Percentiles rank a stretch among this genome's conserved stretches.
These are phyloP conservation scores for Zopfochytrium polystomum DNA, from an alignment of 371 early-diverging fungal genomes.

Conservation along the genomic window DNA sequence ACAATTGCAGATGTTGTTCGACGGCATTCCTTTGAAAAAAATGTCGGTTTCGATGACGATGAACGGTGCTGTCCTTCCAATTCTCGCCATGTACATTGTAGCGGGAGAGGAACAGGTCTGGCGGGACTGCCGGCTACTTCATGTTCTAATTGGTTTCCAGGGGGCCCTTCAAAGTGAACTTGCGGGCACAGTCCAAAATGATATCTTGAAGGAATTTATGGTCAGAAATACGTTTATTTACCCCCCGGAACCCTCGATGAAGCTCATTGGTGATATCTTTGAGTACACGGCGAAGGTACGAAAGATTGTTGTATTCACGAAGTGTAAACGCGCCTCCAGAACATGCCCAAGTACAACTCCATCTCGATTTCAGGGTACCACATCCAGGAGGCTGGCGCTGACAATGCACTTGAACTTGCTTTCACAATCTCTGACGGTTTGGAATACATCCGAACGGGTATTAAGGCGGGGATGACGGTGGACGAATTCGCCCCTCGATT, in stretches of 20 bases:
- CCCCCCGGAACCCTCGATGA: slow-evolving; percentile 81
- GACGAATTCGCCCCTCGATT: slow-evolving; percentile 84
- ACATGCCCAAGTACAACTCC: slow-evolving; percentile 88
- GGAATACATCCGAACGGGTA: slow-evolving; percentile 55
- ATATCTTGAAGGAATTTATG: slow-evolving; percentile 89
- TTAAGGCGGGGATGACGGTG: slow-evolving; percentile 77
- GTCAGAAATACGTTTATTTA: slow-evolving; percentile 88
- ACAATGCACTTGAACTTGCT: slow-evolving; percentile 77
- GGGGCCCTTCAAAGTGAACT: slow-evolving; percentile 72
- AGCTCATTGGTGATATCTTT: slow-evolving; percentile 81
- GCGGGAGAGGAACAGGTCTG: slow-evolving; percentile 73
- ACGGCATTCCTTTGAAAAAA: slow-evolving; percentile 78
- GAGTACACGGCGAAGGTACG: slow-evolving; percentile 68
- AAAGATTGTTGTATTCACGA: background rate
- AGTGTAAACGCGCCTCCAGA: slow-evolving; percentile 27
- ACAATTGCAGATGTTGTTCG: slow-evolving; percentile 63
- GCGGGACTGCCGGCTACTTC: background rate
- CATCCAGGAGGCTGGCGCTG: slow-evolving; percentile 86
- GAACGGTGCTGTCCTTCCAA: slow-evolving; percentile 87
- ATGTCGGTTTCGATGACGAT: slow-evolving; percentile 89
- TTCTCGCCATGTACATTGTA: slow-evolving; percentile 85
- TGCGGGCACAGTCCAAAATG: slow-evolving; percentile 83
- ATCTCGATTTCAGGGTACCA: slow-evolving; percentile 89
- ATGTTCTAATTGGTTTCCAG: slow-evolving; percentile 20
- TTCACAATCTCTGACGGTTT: slow-evolving; percentile 85